Evolutionary conservation across 495 filamentous ascomycete species (phyloP).

Genomic region (Tuber borchii): DNA sequence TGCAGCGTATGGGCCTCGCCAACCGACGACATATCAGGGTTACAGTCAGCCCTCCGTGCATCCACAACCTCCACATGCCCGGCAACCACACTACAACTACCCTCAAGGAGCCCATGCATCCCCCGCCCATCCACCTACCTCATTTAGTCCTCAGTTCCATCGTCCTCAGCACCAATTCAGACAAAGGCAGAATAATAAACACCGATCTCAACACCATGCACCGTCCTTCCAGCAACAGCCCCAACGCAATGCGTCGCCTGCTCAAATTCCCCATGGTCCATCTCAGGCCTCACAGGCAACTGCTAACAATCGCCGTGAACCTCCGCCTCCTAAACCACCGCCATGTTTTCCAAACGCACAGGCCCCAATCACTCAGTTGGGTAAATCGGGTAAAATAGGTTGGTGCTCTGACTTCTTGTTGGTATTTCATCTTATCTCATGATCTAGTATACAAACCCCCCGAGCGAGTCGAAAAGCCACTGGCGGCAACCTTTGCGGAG

Average conservation of each 20-base stretch:
- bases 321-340: constrained; percentile 24
- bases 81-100: constrained; percentile 35
- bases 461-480: constrained; percentile 32
- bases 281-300: constrained; percentile 11
- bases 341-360: constrained; percentile 33
- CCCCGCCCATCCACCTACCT: constrained; percentile 31
- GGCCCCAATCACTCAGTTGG: background rate
- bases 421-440: background rate
- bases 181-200: constrained; percentile 15
- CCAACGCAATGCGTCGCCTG: constrained; percentile 26
- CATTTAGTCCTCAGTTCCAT: constrained; percentile 28
- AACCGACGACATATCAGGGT: constrained; percentile 43
- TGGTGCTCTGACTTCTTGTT: background rate
- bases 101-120: constrained; percentile 36
- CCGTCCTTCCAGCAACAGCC: constrained; percentile 30
- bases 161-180: constrained; percentile 34
- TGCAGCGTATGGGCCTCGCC: constrained; percentile 22
- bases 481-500: constrained; percentile 35
- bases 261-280: constrained; percentile 19
- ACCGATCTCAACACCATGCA: constrained; percentile 14
- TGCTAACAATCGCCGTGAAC: constrained; percentile 17
- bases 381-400: constrained; percentile 5
- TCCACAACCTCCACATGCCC: constrained; percentile 42
- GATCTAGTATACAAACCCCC: constrained; percentile 36
- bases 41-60: constrained; percentile 43